These are phyloP conservation scores for Saccharomyces pastorianus DNA, from an alignment of 1,139 yeast genomes.

Conservation along the genomic window DNA sequence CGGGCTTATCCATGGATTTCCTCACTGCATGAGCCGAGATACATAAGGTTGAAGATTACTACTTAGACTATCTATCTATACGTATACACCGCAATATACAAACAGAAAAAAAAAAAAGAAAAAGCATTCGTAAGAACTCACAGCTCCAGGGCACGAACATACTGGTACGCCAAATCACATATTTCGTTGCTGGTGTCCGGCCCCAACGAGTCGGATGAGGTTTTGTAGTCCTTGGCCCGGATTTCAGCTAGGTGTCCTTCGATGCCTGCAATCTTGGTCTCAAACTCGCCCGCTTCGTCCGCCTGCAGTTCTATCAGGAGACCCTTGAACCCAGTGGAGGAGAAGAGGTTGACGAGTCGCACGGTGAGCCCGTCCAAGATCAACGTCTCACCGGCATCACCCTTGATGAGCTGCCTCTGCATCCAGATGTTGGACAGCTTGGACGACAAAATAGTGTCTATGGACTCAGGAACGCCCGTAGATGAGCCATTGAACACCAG, in stretches of 20 bases:
- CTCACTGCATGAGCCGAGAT: constrained; percentile 3
- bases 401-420: constrained; percentile 27
- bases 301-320: constrained; percentile 23
- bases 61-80: background rate
- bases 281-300: background rate
- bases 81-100: background rate
- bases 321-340: constrained; percentile 31
- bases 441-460: constrained; percentile 20
- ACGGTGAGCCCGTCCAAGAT: constrained; percentile 18
- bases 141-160: constrained; percentile 24
- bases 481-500: constrained; percentile 20
- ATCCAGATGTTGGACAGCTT: constrained; percentile 30
- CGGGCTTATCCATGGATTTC: constrained; percentile 23
- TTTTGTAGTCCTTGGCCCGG: constrained; percentile 16
- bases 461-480: constrained; percentile 21
- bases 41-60: background rate
- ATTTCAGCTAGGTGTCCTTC: constrained; percentile 15
- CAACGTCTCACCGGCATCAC: constrained; percentile 30
- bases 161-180: constrained; percentile 26
- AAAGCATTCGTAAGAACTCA: background rate
- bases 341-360: constrained; percentile 26
- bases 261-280: constrained; percentile 10
- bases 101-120: background rate
- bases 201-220: constrained; percentile 14
- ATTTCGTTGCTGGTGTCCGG: constrained; percentile 10